A percentile compares a stretch with the other conserved stretches of the same genome.
Conservation (phyloP, 345 rosid species). For the Syzygium grande region DNA sequence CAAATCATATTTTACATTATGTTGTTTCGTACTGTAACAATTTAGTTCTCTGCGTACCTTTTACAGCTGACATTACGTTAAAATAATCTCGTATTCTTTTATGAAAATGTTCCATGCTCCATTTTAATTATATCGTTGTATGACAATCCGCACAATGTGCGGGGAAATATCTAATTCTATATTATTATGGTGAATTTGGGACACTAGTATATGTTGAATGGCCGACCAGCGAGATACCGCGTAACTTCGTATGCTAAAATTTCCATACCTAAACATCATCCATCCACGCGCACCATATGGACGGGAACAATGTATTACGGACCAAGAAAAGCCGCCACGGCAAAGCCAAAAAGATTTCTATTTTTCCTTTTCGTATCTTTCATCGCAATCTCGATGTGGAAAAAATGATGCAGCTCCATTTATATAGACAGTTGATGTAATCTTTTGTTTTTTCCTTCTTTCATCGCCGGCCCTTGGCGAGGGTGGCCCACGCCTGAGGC, state of each 20-base stretch:
- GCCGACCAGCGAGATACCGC: no score
- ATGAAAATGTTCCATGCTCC: neutral
- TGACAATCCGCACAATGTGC: neutral
- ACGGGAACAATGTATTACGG: neutral
- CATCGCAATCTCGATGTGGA: neutral
- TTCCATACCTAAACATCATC: neutral
- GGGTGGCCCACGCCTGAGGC: no score
- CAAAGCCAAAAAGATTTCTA: neutral
- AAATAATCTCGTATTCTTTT: neutral
- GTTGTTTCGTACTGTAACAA: no score
- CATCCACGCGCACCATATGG: neutral
- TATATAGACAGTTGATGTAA: neutral
- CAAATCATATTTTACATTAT: no score
- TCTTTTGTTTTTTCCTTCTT: no score
- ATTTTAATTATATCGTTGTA: neutral
- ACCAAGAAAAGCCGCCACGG: neutral
- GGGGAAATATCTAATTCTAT: neutral
- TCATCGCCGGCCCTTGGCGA: no score
- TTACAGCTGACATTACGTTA: fast-evolving
- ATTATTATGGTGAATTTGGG: neutral
- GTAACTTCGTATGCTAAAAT: neutral
- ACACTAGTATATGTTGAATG: neutral
- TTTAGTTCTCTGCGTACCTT: neutral
- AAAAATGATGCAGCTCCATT: neutral
- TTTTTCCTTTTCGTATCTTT: neutral